Evolutionary conservation across 108 stramenopile genomes (phyloP), one percentile per base, ranked within the genome.

Genomic region (Epithemia pelagica): DNA sequence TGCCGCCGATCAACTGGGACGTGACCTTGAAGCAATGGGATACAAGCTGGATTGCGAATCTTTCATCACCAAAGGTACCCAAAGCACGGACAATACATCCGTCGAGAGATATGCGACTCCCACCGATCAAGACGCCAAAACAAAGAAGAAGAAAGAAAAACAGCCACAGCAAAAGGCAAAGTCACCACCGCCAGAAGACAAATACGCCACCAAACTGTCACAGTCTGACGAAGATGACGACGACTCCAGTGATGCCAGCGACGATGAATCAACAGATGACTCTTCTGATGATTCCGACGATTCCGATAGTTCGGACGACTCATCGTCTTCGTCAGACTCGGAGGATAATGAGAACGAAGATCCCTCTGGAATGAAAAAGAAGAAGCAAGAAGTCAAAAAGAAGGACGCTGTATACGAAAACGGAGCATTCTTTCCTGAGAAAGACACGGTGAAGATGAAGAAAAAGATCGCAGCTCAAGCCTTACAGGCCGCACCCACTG

Each of bases 1-100:
- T 5, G 56, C 22, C 7, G 56, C 56, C 56, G 56, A 58, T 7
- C 25, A 8, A 7, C 8, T 58, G 21, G 18, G 25, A 23, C 56
- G 56, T 27, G 56, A 58, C 21, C 21, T 58, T 7, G 25, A 58
- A 58, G 56, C 7, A 7, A 58, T 58, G 56, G 56, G 56, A 26
- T 58, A 58, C 26, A 27, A 58, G 5, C 21, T 58, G 56, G 21
- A 58, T 27, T 58, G 56, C 21, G 25, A 27, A 23, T 58, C 56
- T 21, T 58, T 58, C 56, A 18, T 58, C 8, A 58, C 56, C 56
- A 58, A 23, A 58, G 56, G 37, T 10, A 46, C 10, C 37, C 10
- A 15, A 10, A 5, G 37, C 15, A 10, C 37, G 37, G 37, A 15
- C 10, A 46, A 46, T 10, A 46, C 37, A 10, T 46, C 37, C 10